Conservation (phyloP, 2,329 filamentous ascomycete species). For the Chrysosporium keratinophilum region DNA sequence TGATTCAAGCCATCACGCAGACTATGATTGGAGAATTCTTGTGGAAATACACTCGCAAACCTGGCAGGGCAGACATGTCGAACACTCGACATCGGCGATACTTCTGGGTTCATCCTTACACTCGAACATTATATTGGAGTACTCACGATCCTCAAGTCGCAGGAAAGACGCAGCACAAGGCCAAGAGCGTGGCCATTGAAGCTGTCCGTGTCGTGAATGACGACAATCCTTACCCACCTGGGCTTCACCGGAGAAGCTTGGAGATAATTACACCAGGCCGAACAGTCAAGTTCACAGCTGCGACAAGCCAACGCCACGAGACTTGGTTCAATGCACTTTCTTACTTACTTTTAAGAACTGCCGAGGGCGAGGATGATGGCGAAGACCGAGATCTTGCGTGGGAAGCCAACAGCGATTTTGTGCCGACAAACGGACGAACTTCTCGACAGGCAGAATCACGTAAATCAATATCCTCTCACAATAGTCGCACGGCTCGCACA, state of each 20-base stretch:
- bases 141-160: constrained; percentile 72
- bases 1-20: constrained; percentile 98
- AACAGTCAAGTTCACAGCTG: constrained; percentile 85
- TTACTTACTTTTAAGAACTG: constrained; percentile 74
- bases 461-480: constrained; percentile 66
- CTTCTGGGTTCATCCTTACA: constrained; percentile 99
- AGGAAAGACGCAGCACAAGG: constrained; percentile 63
- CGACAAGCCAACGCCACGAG: constrained; percentile 87
- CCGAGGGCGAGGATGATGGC: constrained; percentile 43
- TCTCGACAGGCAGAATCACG: constrained; percentile 45
- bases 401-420: constrained; percentile 67
- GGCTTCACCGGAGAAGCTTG: constrained; percentile 86
- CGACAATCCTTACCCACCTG: constrained; percentile 89
- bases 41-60: constrained; percentile 97
- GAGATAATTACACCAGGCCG: constrained; percentile 82
- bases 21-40: constrained; percentile 99
- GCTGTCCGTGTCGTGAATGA: constrained; percentile 85
- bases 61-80: constrained; percentile 74
- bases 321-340: constrained; percentile 98
- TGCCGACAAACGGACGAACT: constrained; percentile 52
- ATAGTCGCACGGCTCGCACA: constrained; percentile 60
- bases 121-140: constrained; percentile 92
- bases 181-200: constrained; percentile 89
- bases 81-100: constrained; percentile 85
- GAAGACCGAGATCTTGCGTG: constrained; percentile 43